Conservation (phyloP, 257 asterid genomes). For the Misopates orontium region DNA sequence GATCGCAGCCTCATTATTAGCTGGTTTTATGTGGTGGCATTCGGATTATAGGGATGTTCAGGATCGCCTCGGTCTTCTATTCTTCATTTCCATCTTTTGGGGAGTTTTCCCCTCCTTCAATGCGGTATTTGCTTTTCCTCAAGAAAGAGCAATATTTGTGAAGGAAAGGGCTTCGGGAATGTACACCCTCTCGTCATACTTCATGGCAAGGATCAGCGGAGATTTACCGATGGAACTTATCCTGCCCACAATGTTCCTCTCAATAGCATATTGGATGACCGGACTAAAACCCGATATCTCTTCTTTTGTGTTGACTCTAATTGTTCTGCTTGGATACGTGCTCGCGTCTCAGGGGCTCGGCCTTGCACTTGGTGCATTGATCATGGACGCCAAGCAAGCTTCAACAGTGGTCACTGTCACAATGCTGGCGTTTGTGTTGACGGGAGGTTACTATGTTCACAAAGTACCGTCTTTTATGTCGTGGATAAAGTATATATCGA, state of each 20-base stretch:
- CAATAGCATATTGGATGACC: slow-evolving; percentile 81
- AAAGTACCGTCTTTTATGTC: slow-evolving; percentile 62
- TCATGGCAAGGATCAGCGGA: slow-evolving; percentile 68
- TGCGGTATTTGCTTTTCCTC: slow-evolving; percentile 83
- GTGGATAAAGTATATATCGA: slow-evolving; percentile 79
- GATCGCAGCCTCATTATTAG: slow-evolving; percentile 60
- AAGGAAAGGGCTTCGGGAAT: slow-evolving; percentile 90
- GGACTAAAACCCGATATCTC: slow-evolving; percentile 71
- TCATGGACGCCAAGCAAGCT: slow-evolving; percentile 93
- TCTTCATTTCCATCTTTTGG: slow-evolving; percentile 91
- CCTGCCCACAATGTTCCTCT: slow-evolving; percentile 69
- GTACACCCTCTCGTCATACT: slow-evolving; percentile 88
- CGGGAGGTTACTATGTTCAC: slow-evolving; percentile 89
- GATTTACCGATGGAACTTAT: slow-evolving; percentile 95
- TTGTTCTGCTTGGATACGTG: slow-evolving; percentile 63
- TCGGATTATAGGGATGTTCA: slow-evolving; percentile 61
- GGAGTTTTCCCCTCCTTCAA: slow-evolving; percentile 77
- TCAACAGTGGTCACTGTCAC: slow-evolving; percentile 81
- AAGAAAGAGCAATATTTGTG: slow-evolving; percentile 71
- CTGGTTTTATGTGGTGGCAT: slow-evolving; percentile 97
- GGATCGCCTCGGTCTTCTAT: slow-evolving; percentile 85
- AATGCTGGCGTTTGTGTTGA: slow-evolving; percentile 78
- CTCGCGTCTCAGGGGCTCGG: slow-evolving; percentile 92
- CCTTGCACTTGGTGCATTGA: slow-evolving; percentile 73
- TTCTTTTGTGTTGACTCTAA: slow-evolving; percentile 52